phyloP scores from a whole-genome alignment of 257 asterid genomes.

The Jaltomata sinuosa region DNA sequence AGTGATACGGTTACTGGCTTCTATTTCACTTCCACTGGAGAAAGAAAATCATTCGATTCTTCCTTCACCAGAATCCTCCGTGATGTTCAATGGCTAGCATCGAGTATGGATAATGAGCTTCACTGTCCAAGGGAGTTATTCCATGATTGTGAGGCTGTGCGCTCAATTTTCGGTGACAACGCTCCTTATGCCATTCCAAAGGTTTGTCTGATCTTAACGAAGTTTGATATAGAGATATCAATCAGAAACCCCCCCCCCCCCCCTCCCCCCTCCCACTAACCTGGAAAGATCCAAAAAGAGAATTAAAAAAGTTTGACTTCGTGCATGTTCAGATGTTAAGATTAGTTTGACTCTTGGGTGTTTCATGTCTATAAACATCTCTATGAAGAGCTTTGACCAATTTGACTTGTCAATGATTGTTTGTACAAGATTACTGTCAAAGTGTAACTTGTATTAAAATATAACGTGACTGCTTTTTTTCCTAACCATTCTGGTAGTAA shows the following conservation, averaged over 20 bases:
- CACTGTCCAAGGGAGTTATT: slow-evolving; percentile 65
- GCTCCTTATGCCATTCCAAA: slow-evolving; percentile 79
- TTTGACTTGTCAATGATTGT: neutral
- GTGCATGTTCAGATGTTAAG: neutral
- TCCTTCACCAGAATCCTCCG: slow-evolving; percentile 45
- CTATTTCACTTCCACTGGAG: slow-evolving; percentile 38
- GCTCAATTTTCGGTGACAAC: slow-evolving; percentile 55
- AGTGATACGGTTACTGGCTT: slow-evolving; percentile 49
- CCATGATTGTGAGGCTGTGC: slow-evolving; percentile 68
- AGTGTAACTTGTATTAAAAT: neutral
- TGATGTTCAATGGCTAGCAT: slow-evolving; percentile 57
- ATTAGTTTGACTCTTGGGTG: neutral
- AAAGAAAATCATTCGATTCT: slow-evolving; percentile 39
- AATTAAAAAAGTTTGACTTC: neutral
- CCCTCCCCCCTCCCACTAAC: neutral
- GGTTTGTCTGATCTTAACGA: slow-evolving; percentile 35
- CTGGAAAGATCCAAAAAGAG: neutral
- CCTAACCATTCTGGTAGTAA: neutral
- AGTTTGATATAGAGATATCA: neutral
- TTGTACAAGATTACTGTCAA: neutral
- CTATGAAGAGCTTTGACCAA: neutral
- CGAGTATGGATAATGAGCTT: slow-evolving; percentile 45
- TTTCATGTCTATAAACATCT: neutral
- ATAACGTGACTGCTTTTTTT: neutral
- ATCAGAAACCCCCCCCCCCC: neutral